Conservation (phyloP, 2,329 filamentous ascomycete species). For the Colletotrichum cereale region DNA sequence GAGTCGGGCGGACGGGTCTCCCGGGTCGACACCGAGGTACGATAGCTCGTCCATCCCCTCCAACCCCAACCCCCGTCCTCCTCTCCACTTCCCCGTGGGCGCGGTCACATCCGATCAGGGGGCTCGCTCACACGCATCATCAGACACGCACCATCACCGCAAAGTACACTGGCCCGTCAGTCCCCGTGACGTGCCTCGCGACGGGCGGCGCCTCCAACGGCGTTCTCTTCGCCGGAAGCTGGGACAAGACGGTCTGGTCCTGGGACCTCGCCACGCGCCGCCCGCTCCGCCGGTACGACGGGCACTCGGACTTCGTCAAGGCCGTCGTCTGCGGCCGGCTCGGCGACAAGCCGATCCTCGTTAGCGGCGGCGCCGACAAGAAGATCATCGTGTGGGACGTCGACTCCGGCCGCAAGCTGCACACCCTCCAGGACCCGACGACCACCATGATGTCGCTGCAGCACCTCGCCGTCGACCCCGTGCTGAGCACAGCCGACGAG, state of each 20-base stretch:
- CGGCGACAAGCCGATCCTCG: slow-evolving; percentile 71
- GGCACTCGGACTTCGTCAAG: slow-evolving; percentile 94
- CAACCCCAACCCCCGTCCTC: neutral
- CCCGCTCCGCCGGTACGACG: slow-evolving; percentile 72
- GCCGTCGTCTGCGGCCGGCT: slow-evolving; percentile 74
- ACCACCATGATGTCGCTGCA: slow-evolving; percentile 82
- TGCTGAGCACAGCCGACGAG: slow-evolving; percentile 62
- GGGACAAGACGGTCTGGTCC: slow-evolving; percentile 93
- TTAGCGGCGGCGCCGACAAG: slow-evolving; percentile 83
- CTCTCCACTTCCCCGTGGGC: neutral
- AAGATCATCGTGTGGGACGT: slow-evolving; percentile 89
- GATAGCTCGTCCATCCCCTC: slow-evolving; percentile 23
- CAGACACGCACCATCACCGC: slow-evolving; percentile 32
- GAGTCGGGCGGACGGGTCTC: slow-evolving; percentile 88
- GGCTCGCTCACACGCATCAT: slow-evolving; percentile 1
- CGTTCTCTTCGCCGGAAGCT: slow-evolving; percentile 87
- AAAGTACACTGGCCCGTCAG: slow-evolving; percentile 78
- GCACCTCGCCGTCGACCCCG: slow-evolving; percentile 80
- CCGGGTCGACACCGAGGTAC: slow-evolving; percentile 80
- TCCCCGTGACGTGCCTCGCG: slow-evolving; percentile 84
- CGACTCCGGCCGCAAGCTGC: slow-evolving; percentile 74
- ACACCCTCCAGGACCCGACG: slow-evolving; percentile 80
- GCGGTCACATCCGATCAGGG: neutral
- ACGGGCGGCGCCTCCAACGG: slow-evolving; percentile 68
- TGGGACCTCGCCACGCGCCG: slow-evolving; percentile 76